phyloP scores from a whole-genome alignment of 768 basidiomycete species.

The Lentinus brumalis region DNA sequence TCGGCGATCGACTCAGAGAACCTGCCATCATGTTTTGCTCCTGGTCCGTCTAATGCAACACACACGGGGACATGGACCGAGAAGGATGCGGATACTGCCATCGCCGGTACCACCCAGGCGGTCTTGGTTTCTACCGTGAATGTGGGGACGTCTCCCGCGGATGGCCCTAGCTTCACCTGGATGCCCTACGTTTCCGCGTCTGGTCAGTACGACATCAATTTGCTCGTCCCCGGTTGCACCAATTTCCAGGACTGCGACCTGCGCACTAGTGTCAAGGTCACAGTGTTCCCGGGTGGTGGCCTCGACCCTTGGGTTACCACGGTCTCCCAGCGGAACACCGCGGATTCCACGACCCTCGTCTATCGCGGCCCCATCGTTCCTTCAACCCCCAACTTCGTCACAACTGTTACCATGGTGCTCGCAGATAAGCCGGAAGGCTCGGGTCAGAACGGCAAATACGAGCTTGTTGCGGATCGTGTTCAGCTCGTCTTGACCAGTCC shows the following conservation, averaged over 20 bases:
- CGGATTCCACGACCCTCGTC: constrained; percentile 61
- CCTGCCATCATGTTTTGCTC: constrained; percentile 72
- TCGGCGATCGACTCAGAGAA: constrained; percentile 69
- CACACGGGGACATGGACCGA: constrained; percentile 72
- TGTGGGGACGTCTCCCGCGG: constrained; percentile 60
- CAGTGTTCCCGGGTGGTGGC: constrained; percentile 76
- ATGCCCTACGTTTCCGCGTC: constrained; percentile 89
- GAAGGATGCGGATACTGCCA: constrained; percentile 64
- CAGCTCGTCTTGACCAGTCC: constrained; percentile 74
- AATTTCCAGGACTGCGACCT: constrained; percentile 75
- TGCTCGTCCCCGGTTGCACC: constrained; percentile 86
- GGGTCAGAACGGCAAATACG: constrained; percentile 69
- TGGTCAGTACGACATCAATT: constrained; percentile 81
- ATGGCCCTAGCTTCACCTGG: constrained; percentile 86
- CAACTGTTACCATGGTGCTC: constrained; percentile 75
- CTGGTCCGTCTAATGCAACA: constrained; percentile 67
- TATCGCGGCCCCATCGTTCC: constrained; percentile 88
- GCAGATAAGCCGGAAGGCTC: constrained; percentile 62
- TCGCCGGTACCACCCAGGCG: constrained; percentile 77
- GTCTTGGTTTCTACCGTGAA: constrained; percentile 70
- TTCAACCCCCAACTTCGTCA: constrained; percentile 66
- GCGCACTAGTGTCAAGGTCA: constrained; percentile 82
- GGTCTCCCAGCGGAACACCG: constrained; percentile 69
- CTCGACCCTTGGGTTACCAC: constrained; percentile 66
- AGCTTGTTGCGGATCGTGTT: constrained; percentile 86